Evolutionary conservation across 495 filamentous ascomycete species (phyloP), one percentile per base, ranked within the genome.

Genomic region (Daldinia childiae): DNA sequence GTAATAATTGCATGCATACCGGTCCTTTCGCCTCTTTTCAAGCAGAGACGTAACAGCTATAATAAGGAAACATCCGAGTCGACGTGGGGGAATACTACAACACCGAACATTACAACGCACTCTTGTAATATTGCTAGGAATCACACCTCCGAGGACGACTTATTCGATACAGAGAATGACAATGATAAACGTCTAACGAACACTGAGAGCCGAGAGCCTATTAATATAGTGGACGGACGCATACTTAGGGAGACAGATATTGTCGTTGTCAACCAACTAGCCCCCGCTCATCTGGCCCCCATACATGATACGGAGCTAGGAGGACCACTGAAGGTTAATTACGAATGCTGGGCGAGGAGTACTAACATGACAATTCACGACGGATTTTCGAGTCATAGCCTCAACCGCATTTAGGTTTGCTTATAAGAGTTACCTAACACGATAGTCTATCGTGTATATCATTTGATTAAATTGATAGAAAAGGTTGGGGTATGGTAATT

Each of bases 1-100:
- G 80, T 86, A 24, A 82, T 87, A 29, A 76, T 85, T 58, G 74
- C 82, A 43, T 85, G 79, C 65, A 71, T 87, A 14, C 85, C 85
- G 32, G 82, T 84, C 15, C 82, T 86, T 64, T 81, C 83, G 0
- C 85, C 86, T 12, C 75, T 87, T 14, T 79, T 87, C 76, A 82
- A 76, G 50, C 76, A 81, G 57, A 81, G 82, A 56, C 67, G 58
- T 51, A 74, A 76, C 17, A 77, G 78, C 11, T 64, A 70, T 11
- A 60, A 52, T 32, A 68, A 69, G 19, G 45, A 52, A 62, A 39
- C 50, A 4, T 0, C 24, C 0, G 12, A 11, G 32, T 52, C 51
- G 2, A 58, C 63, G 3, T 45, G 56, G 62, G 57, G 57, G 6
- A 29, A 7, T 30, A 30, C 6, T 27, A 38, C 8, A 6, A 38